Conservation (phyloP, 2,329 filamentous ascomycete genomes). For the Westerdykella sp. region DNA sequence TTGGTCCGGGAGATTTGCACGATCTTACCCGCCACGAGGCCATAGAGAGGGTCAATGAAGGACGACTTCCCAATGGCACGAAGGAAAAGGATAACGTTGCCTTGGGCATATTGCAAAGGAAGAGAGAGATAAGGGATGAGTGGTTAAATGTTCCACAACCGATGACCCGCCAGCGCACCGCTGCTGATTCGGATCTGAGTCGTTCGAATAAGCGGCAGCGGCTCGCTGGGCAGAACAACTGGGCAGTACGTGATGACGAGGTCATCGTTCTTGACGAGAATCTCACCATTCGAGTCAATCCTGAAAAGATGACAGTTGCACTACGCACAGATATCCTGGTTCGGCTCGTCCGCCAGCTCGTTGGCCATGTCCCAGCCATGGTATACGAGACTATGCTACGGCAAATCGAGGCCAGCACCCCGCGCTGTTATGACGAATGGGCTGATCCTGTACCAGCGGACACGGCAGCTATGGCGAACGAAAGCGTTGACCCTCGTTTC, state of each 20-base stretch:
- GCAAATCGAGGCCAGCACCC: slow-evolving; percentile 61
- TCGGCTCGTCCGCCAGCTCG: slow-evolving; percentile 61
- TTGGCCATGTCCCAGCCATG: slow-evolving; percentile 67
- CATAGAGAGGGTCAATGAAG: slow-evolving; percentile 47
- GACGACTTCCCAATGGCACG: slow-evolving; percentile 51
- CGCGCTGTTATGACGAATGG: slow-evolving; percentile 58
- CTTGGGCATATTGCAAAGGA: slow-evolving; percentile 51
- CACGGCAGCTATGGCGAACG: slow-evolving; percentile 26
- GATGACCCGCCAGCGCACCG: slow-evolving; percentile 13
- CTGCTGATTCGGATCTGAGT: slow-evolving; percentile 13
- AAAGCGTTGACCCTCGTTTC: slow-evolving; percentile 30
- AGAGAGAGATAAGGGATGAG: slow-evolving; percentile 45
- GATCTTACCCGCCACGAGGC: slow-evolving; percentile 58
- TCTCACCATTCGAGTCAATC: slow-evolving; percentile 72
- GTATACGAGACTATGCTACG: slow-evolving; percentile 72
- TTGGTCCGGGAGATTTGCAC: slow-evolving; percentile 52
- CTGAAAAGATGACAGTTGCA: slow-evolving; percentile 75
- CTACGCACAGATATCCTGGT: slow-evolving; percentile 74
- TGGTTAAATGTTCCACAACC: slow-evolving; percentile 27
- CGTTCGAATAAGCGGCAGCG: slow-evolving; percentile 29
- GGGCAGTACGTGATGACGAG: slow-evolving; percentile 10
- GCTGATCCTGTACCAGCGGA: slow-evolving; percentile 18
- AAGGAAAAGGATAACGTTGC: slow-evolving; percentile 63
- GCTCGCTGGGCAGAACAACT: slow-evolving; percentile 18
- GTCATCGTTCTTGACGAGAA: slow-evolving; percentile 51